Evolutionary conservation across 2,329 filamentous ascomycete species (phyloP).

Genomic region (Neocatenulostroma microsporum): DNA sequence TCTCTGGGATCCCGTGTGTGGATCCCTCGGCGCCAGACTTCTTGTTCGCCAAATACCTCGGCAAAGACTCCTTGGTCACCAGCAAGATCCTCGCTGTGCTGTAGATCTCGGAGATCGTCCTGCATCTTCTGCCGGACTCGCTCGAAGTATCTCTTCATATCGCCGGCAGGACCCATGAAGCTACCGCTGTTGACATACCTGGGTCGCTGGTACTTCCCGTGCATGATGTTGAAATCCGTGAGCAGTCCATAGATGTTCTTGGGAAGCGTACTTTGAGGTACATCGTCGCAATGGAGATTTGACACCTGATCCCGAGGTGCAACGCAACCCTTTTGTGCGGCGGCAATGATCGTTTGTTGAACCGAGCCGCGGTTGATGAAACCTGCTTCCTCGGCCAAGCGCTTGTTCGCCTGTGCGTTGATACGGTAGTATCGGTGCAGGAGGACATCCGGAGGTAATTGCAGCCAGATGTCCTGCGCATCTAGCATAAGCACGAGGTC

Average conservation of each 20-base stretch:
- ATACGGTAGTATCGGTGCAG: constrained; percentile 18
- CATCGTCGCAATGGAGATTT: constrained; percentile 8
- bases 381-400: constrained; percentile 33
- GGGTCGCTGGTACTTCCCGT: constrained; percentile 6
- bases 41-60: constrained; percentile 15
- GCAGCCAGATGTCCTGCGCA: constrained; percentile 22
- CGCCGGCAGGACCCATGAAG: constrained; percentile 13
- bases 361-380: too few relatives aligned
- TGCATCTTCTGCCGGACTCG: constrained; percentile 5
- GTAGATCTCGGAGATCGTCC: not conserved
- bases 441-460: constrained; percentile 18
- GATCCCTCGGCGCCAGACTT: constrained; percentile 5
- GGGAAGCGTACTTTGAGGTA: too few relatives aligned
- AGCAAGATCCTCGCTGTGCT: not conserved
- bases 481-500: constrained; percentile 22
- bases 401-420: constrained; percentile 32
- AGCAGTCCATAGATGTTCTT: too few relatives aligned
- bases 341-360: constrained; percentile 49
- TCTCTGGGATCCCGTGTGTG: not conserved
- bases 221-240: constrained; percentile 4
- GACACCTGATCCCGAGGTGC: constrained; percentile 3
- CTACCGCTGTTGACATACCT: constrained; percentile 14
- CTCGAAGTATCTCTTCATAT: constrained; percentile 10
- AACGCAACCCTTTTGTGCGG: constrained; percentile 47
- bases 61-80: constrained; percentile 14